Evolutionary conservation across 1,284 basidiomycete species (phyloP).

Genomic region (Rhodotorula sp.): DNA sequence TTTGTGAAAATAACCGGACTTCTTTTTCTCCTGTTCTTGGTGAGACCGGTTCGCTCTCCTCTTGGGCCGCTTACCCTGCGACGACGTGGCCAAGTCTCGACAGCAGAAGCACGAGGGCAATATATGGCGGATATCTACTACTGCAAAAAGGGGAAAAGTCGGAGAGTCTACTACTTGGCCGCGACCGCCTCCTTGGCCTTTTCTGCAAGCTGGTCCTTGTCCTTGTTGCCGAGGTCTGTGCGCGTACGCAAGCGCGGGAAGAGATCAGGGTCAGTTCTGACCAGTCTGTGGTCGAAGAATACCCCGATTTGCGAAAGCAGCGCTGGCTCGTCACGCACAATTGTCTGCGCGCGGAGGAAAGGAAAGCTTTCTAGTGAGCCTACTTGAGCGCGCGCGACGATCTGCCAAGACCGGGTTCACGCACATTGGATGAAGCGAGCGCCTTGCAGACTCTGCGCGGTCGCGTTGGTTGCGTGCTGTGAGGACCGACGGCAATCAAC

Average conservation of each 20-base stretch:
- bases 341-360: conserved; percentile 18
- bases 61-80: no score
- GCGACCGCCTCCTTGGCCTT: conserved; percentile 26
- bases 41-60: no score
- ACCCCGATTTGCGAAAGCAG: neutral
- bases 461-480: conserved; percentile 75
- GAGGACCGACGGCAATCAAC: no score
- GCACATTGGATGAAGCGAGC: conserved; percentile 72
- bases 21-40: neutral
- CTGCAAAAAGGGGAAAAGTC: neutral
- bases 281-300: neutral
- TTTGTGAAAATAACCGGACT: no score
- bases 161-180: neutral
- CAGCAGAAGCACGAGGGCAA: neutral
- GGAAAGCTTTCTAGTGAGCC: neutral
- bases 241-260: neutral
- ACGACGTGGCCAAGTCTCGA: neutral
- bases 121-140: neutral
- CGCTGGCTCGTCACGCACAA: conserved; percentile 5
- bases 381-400: no score
- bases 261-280: neutral
- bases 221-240: conserved; percentile 32
- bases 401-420: neutral
- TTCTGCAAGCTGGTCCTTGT: conserved; percentile 16
- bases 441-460: conserved; percentile 82